Evolutionary conservation across 371 early-diverging fungal species (phyloP), one percentile per base, ranked within the genome.

Genomic region (Actinomortierella wolfii): DNA sequence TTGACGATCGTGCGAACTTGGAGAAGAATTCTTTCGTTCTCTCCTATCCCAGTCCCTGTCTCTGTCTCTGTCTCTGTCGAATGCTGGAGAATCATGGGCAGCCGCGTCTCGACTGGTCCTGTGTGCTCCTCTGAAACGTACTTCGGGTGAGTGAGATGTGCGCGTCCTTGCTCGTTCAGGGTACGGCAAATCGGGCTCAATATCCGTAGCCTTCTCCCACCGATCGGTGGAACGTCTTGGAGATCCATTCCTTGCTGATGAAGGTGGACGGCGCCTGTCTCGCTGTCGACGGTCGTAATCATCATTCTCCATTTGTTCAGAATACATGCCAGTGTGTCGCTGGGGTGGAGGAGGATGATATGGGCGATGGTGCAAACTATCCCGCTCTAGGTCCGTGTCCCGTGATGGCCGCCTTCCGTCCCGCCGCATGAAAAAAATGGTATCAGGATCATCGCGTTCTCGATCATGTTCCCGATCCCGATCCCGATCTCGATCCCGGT

Each of bases 131-230:
- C 11, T 34, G 34, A 34, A 34, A 6, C 34, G 34, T 11, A 34
- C 34, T 11, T 34, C 34, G 34, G 34, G 34, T 34, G 34, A 34
- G 34, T 34, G 34, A 11, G 34, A 34, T 6, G 34, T 6, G 34
- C 34, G 47, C 21, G 47, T 34, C 34, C 34, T 4, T 34, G 56
- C 18, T 24, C 57, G 59, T 17, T 67, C 67, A 1, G 74, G 64
- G n/a, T 67, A 67, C 6, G 74, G 74, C 25, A 51, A 50, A 45
- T 67, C 74, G 1, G 55, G 64, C 15, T 67, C 67, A 15, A 21
- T 28, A 4, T 40, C 23, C 2, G 46, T 13, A 9, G 56, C 50
- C 57, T 73, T 73, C 44, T 54, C 63, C 74, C 74, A 73, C 8
- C 67, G 61, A 7, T 63, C 67, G 23, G 23, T 46, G 13, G 57